phyloP scores from a whole-genome alignment of 192 early-diverging fungal species.

The Umbelopsis sp. region DNA sequence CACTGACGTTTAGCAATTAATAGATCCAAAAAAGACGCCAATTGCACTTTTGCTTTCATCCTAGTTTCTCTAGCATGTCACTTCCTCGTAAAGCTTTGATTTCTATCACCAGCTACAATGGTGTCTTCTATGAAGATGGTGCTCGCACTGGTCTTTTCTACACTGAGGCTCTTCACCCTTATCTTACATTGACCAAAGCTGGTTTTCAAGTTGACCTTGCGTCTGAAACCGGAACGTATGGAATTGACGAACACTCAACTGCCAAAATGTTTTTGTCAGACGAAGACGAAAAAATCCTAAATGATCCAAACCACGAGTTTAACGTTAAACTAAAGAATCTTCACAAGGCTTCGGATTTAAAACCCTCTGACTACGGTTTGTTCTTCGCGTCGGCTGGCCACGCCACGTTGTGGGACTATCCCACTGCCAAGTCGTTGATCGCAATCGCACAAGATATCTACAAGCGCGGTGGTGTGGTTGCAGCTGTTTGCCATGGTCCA shows the following conservation, averaged over 20 bases:
- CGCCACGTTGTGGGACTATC: slow-evolving; percentile 55
- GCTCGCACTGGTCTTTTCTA: slow-evolving; percentile 55
- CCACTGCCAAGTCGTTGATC: slow-evolving; percentile 45
- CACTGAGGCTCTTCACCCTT: slow-evolving; percentile 56
- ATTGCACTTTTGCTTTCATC: too few species aligned
- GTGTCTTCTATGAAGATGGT: slow-evolving; percentile 54
- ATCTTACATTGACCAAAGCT: slow-evolving; percentile 38
- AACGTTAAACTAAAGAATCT: slow-evolving; percentile 41
- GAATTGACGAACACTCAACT: slow-evolving; percentile 53
- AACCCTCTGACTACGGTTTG: slow-evolving; percentile 49
- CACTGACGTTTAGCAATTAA: too few species aligned
- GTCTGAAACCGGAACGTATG: slow-evolving; percentile 53
- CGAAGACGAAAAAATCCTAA: slow-evolving; percentile 36
- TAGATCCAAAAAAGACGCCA: too few species aligned
- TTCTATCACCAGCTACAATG: slow-evolving; percentile 51
- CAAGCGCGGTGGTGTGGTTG: slow-evolving; percentile 52
- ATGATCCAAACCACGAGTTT: slow-evolving; percentile 43
- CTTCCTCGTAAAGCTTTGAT: slow-evolving; percentile 52
- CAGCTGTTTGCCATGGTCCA: slow-evolving; percentile 67
- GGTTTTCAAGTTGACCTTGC: slow-evolving; percentile 57
- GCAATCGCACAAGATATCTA: slow-evolving; percentile 53
- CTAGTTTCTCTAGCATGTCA: not conserved
- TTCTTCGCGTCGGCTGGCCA: slow-evolving; percentile 60
- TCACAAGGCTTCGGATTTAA: slow-evolving; percentile 47
- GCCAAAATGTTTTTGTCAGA: slow-evolving; percentile 42